Evolutionary conservation across 352 stramenopile species (phyloP), one percentile per base, ranked within the genome.

Genomic region (Pythium oligandrum): DNA sequence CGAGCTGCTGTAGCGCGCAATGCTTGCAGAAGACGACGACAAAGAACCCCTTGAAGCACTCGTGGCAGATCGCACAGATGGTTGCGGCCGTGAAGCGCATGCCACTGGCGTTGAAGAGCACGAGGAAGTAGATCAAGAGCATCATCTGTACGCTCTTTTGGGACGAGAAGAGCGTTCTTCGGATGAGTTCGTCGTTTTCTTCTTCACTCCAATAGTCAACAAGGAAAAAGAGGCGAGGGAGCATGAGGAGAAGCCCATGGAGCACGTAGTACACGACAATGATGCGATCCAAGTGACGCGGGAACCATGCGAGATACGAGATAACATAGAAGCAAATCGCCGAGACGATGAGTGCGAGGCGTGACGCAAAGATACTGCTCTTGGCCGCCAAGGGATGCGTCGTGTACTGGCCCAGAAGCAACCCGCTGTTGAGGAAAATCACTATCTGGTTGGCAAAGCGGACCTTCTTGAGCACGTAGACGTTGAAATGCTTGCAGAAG

Each of bases 401-500:
- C 6, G 61, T 38, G 57, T 73, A 78, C 56, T 90, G 76, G 1
- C 71, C 64, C 30, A 75, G 49, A n/a, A 85, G 51, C 61, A 90
- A 61, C 4, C 65, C 53, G 4, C 57, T 51, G 49, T 85, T 74
- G n/a, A 87, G 49, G 40, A 64, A 44, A 12, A 75, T 63, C 45
- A 85, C 51, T 34, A 90, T 75, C 36, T 68, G 61, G 39, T 71
- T 78, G 3, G 76, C 69, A 5, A 73, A 48, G 32, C 72, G 73
- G 51, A 90, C 72, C 64, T 90, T 90, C 35, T 70, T 70, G 48
- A 76, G 61, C 44, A 90, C 78, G 53, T 90, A 90, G 17, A 85
- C 52, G 35, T 80, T 85, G 66, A 81, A 90, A 59, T 90, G 78
- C 49, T 84, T 83, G 57, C 68, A 75, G 44, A 90, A 90, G 38